A percentile compares a stretch with the other conserved stretches of the same genome.
These are phyloP conservation scores for Hymenochaete sp. DNA, from an alignment of 1,284 basidiomycete species.

Conservation along the genomic window DNA sequence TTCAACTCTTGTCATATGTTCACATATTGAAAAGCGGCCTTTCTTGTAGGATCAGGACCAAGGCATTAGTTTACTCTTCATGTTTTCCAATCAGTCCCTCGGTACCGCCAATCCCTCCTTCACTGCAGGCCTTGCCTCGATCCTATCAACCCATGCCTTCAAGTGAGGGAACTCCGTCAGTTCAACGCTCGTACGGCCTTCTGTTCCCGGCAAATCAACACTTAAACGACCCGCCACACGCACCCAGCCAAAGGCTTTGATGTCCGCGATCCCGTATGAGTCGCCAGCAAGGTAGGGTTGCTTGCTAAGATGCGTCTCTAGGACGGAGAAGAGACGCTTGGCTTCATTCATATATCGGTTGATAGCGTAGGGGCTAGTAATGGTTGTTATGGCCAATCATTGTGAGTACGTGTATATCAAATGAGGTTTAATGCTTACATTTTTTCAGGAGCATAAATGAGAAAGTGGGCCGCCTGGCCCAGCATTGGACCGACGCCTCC, in stretches of 20 bases:
- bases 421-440: slow-evolving; percentile 55
- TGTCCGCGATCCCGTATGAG: slow-evolving; percentile 59
- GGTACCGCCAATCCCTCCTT: slow-evolving; percentile 25
- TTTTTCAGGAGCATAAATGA: slow-evolving; percentile 47
- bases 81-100: neutral
- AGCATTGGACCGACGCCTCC: slow-evolving; percentile 71
- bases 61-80: too few species aligned
- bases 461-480: slow-evolving; percentile 63
- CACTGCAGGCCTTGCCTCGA: slow-evolving; percentile 21
- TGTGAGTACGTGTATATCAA: slow-evolving; percentile 14
- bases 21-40: too few species aligned
- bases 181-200: slow-evolving; percentile 40
- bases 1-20: too few species aligned
- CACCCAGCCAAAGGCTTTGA: slow-evolving; percentile 54
- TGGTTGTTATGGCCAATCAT: neutral
- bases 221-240: slow-evolving; percentile 37
- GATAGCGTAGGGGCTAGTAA: slow-evolving; percentile 13
- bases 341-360: slow-evolving; percentile 65
- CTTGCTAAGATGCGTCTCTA: slow-evolving; percentile 58
- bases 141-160: slow-evolving; percentile 39
- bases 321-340: slow-evolving; percentile 66
- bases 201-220: slow-evolving; percentile 44
- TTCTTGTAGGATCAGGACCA: too few species aligned
- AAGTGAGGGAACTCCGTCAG: slow-evolving; percentile 51
- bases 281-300: slow-evolving; percentile 69